phyloP scores from a whole-genome alignment of 805 yeast genomes.

The Schizosaccharomyces octosporus region DNA sequence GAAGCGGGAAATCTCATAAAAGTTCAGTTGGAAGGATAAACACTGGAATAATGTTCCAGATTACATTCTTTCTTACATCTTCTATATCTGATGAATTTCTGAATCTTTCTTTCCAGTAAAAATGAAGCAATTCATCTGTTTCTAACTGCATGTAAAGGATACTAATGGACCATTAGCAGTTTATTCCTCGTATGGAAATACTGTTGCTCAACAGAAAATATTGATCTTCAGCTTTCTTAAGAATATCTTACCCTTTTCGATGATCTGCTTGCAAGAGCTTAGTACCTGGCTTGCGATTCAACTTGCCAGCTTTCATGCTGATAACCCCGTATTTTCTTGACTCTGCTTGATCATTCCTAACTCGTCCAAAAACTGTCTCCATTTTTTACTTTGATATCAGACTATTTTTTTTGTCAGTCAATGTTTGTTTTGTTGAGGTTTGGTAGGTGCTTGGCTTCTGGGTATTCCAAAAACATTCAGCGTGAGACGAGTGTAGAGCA shows the following conservation, averaged over 20 bases:
- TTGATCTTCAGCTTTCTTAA: not conserved
- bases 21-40: not conserved
- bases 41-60: not conserved
- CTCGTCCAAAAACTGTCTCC: not conserved
- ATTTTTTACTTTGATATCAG: not conserved
- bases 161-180: not conserved
- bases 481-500: too few species aligned
- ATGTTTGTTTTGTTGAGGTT: not conserved
- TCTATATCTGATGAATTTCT: not conserved
- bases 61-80: not conserved
- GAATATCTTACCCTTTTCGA: conserved; percentile 1
- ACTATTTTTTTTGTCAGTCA: not conserved
- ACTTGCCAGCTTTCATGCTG: conserved; percentile 1
- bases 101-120: conserved; percentile 2
- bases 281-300: not conserved
- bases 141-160: not conserved
- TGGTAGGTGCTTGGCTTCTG: not conserved
- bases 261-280: conserved; percentile 1
- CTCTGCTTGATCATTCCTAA: not conserved
- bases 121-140: conserved; percentile 1
- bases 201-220: not conserved
- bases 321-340: not conserved
- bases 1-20: not conserved
- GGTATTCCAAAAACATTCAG: too few species aligned
- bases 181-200: too few species aligned